Base-by-base conservation (phyloP, 176 grass and related monocot genomes). In the Triticum monococcum region DNA sequence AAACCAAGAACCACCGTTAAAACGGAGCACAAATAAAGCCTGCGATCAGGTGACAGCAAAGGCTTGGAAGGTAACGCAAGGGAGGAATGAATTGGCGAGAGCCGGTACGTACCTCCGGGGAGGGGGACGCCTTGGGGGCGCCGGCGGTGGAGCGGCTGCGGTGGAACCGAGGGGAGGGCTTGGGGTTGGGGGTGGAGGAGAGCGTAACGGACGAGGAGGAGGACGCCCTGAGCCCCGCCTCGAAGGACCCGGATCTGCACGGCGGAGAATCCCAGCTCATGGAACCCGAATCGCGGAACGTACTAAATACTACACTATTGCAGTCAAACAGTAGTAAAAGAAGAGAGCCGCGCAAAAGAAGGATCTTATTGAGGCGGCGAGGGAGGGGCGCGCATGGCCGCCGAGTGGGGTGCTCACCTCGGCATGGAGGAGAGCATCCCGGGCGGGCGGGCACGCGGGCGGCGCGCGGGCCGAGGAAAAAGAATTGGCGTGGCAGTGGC, bases 171-270 rank as follows among this genome's bases (percentile, higher is more conserved):
- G 69, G 89, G 22, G 75, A 46, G 7, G 75, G 38, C 61, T 32
- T 82, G 70, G 35, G 11, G 10, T 33, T 82, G 84, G 75, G 37
- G 54, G 37, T 72, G 84, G 89, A 64, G 8, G 71, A 65, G 24
- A 18, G 50, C 5, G 71, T 40, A 24, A 14, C 37, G 9, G 70
- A 72, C 18, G 68, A 75, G 12, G 68, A 75, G 12, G 68, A 43
- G 18, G 68, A 75, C 17, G 68, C 45, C 82, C 85, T 83, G 50
- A 89, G 87, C 2, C 81, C 89, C 61, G 89, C 89, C 82, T 90
- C 84, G 75, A 68, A 90, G 63, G 87, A 90, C 9, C 90, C 88
- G 83, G 79, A 90, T 90, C 86, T 88, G 90, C 86, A 84, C 23
- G 78, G 78, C 41, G 78, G 81, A 88, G 54, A 59, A 88, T 88